Evolutionary conservation across 768 basidiomycete species (phyloP).

Genomic region (Galerina sulciceps): DNA sequence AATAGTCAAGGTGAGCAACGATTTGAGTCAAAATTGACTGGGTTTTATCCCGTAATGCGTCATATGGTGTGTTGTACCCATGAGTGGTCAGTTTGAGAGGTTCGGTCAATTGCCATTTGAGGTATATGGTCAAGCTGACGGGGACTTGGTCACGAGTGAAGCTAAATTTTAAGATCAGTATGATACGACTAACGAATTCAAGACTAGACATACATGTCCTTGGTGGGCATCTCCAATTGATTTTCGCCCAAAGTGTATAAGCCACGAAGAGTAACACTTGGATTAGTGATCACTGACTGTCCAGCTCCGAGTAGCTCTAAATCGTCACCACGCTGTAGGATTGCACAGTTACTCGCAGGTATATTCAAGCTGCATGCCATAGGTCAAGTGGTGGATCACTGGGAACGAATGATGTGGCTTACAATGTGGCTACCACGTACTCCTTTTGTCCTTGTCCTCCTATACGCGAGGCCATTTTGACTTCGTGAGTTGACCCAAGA

Average conservation of each 20-base stretch:
- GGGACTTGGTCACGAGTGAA: slow-evolving; percentile 90
- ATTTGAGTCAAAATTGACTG: slow-evolving; percentile 89
- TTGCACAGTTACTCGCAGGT: slow-evolving; percentile 86
- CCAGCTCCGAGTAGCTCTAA: slow-evolving; percentile 79
- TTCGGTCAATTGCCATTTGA: slow-evolving; percentile 71
- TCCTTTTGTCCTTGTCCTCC: slow-evolving; percentile 50
- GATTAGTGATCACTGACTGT: slow-evolving; percentile 84
- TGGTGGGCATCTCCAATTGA: slow-evolving; percentile 86
- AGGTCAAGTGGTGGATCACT: not conserved
- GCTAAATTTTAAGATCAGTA: slow-evolving; percentile 33
- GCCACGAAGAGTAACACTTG: slow-evolving; percentile 80
- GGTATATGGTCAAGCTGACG: slow-evolving; percentile 80
- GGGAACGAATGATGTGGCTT: slow-evolving; percentile 21
- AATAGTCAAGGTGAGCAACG: slow-evolving; percentile 71
- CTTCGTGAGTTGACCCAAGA: slow-evolving; percentile 79
- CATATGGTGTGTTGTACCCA: slow-evolving; percentile 84
- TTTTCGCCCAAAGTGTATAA: slow-evolving; percentile 83
- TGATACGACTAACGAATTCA: not conserved
- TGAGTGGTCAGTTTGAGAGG: slow-evolving; percentile 75
- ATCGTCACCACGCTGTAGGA: slow-evolving; percentile 81
- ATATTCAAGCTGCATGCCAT: slow-evolving; percentile 64
- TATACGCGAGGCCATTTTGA: slow-evolving; percentile 71
- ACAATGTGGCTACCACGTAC: slow-evolving; percentile 84
- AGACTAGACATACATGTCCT: slow-evolving; percentile 69
- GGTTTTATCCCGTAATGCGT: slow-evolving; percentile 79